phyloP scores from a whole-genome alignment of 805 yeast species.

The Cyberlindnera maclurae region DNA sequence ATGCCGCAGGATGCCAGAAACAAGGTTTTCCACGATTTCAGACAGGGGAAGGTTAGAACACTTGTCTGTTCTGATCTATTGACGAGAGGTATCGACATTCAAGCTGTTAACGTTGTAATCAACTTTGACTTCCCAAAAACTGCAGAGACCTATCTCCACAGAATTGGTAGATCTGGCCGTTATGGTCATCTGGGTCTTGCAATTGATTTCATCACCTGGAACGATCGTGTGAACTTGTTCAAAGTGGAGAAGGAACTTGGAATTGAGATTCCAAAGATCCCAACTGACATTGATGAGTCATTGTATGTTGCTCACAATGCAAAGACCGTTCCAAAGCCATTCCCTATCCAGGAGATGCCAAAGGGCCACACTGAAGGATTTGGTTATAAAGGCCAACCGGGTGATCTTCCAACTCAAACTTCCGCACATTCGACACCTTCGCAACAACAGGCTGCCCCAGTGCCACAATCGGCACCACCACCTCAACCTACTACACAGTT shows the following conservation, averaged over 20 bases:
- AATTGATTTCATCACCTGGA: slow-evolving; percentile 93
- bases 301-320: slow-evolving; percentile 80
- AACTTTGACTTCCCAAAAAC: slow-evolving; percentile 98
- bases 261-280: slow-evolving; percentile 95
- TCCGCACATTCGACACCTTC: slow-evolving; percentile 20
- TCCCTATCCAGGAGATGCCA: slow-evolving; percentile 61
- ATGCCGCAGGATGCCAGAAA: slow-evolving; percentile 98
- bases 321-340: slow-evolving; percentile 79
- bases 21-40: slow-evolving; percentile 96
- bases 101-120: slow-evolving; percentile 96
- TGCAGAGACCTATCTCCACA: slow-evolving; percentile 95
- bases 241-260: slow-evolving; percentile 96
- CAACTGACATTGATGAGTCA: slow-evolving; percentile 82
- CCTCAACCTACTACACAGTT: slow-evolving; percentile 15
- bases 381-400: slow-evolving; percentile 42
- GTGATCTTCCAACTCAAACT: slow-evolving; percentile 8
- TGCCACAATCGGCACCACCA: slow-evolving; percentile 15
- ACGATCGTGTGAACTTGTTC: slow-evolving; percentile 88
- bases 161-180: slow-evolving; percentile 99
- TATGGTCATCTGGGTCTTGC: slow-evolving; percentile 98
- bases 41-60: slow-evolving; percentile 96
- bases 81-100: slow-evolving; percentile 98
- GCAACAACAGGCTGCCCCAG: slow-evolving; percentile 14
- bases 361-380: slow-evolving; percentile 30
- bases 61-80: slow-evolving; percentile 93